A percentile compares a stretch with the other conserved stretches of the same genome.
Conservation (phyloP, 2,329 filamentous ascomycete species). For the Aspergillus sp. region DNA sequence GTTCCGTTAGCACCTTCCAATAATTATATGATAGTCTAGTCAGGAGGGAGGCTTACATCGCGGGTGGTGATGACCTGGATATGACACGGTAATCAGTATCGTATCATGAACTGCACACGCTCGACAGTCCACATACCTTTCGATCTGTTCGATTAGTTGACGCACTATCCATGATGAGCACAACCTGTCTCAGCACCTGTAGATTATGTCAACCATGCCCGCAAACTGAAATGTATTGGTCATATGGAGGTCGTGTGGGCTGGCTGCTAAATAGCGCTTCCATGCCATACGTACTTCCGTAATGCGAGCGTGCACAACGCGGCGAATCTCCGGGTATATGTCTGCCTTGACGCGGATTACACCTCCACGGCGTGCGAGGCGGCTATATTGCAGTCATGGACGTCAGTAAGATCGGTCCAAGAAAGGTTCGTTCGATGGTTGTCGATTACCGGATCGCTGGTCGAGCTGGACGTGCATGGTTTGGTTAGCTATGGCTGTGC, state of each 20-base stretch:
- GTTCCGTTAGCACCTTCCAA: background rate
- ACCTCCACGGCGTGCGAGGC: constrained; percentile 37
- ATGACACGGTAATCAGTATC: background rate
- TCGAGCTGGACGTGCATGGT: constrained; percentile 16
- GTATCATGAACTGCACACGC: background rate
- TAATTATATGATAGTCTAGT: background rate
- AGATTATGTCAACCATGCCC: background rate
- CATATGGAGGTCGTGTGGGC: too few relatives aligned
- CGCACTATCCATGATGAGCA: constrained; percentile 19
- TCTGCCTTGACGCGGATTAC: constrained; percentile 25
- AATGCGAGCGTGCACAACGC: constrained; percentile 19
- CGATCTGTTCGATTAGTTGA: background rate
- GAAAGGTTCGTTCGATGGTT: background rate
- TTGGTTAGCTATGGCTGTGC: background rate
- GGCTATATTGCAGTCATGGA: constrained; percentile 13
- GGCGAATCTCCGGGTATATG: constrained; percentile 28
- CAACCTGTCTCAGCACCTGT: constrained; percentile 24
- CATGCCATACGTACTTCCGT: constrained; percentile 18
- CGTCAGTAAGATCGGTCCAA: background rate
- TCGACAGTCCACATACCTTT: constrained; percentile 13
- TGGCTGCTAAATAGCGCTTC: too few relatives aligned
- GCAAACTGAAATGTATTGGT: too few relatives aligned
- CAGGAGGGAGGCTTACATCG: constrained; percentile 13
- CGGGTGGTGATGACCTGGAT: constrained; percentile 11
- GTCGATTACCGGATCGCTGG: constrained; percentile 29